A percentile compares a stretch with the other conserved stretches of the same genome.
phyloP scores from a whole-genome alignment of 1,284 basidiomycete species.

The Bjerkandera adusta region DNA sequence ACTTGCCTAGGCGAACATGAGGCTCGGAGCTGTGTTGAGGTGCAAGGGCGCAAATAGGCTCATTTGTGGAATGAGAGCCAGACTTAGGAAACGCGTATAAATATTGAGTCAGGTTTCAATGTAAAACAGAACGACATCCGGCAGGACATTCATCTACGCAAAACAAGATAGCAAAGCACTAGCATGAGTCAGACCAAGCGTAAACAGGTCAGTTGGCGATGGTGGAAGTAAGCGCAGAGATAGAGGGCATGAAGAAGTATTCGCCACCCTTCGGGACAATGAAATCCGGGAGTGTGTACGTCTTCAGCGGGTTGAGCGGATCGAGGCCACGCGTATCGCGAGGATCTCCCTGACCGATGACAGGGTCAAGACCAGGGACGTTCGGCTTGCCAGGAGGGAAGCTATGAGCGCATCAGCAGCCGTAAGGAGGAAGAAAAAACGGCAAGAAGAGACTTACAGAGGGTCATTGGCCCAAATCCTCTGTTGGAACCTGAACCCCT shows the following conservation, averaged over 20 bases:
- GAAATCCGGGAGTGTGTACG: conserved; percentile 6
- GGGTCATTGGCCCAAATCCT: conserved; percentile 1
- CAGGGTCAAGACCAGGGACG: neutral
- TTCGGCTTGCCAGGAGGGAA: conserved; percentile 1
- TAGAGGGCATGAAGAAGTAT: conserved; percentile 19
- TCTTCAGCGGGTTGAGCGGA: neutral
- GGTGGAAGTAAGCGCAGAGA: neutral
- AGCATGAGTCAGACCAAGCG: too few species aligned
- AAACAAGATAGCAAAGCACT: too few species aligned
- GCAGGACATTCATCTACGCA: too few species aligned
- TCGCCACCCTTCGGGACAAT: conserved; percentile 17
- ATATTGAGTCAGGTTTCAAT: too few species aligned
- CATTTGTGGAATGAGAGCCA: too few species aligned
- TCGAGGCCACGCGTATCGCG: neutral
- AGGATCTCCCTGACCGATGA: neutral
- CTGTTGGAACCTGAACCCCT: conserved; percentile 6
- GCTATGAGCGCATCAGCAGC: neutral
- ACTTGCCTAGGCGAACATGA: too few species aligned
- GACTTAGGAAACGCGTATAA: too few species aligned
- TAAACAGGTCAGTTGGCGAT: conserved; percentile 1
- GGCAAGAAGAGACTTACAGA: neutral
- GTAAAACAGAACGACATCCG: too few species aligned
- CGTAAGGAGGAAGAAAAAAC: neutral
- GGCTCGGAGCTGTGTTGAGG: too few species aligned
- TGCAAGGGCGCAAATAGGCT: too few species aligned